Base-by-base conservation (phyloP, 169 alveolate genomes). In the Plasmodium billcollinsi region DNA sequence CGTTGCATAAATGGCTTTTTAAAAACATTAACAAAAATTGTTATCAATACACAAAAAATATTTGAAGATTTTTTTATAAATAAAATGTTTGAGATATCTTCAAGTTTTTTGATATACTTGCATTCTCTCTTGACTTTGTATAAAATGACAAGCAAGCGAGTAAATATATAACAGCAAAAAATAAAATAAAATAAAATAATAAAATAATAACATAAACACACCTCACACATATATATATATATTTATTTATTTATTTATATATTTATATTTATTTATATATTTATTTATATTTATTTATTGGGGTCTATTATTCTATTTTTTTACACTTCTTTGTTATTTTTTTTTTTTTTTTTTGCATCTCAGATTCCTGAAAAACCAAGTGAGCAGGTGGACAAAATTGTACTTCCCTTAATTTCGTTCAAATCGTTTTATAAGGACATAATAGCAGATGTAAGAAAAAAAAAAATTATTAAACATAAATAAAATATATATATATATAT, bases 91-190 rank as follows among this genome's bases (percentile, higher is more conserved):
- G 88, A 86, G 24, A 70, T 86, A 5, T 86, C 88, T 45, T 86
- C 92, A 2, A 61, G 88, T n/a, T 86, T 86, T 72, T 72, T 86
- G 39, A 62, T 86, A 50, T 86, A 86, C 6, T 61, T 86, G 70
- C 92, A 86, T 54, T 86, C 92, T 24, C 62, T 86, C 29, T 50
- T 86, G 47, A 54, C 75, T 50, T 62, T 86, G 12, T 70, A 86
- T 63, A 70, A 86, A 86, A 86, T 86, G 88, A 86, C 83, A 15
- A 86, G 62, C 69, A 86, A 86, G 18, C 80, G 70, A 54, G 90
- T 80, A 80, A 50, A 11, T n/a, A 39, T 5, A 33, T 33, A 33
- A 33, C 0, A 33, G 9, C 6, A 21, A 9, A 8, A 29, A 66
- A 66, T 12, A 66, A 66, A 26, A 33, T 29, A 1, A 2, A 66